Conservation (phyloP, 2,329 filamentous ascomycete species). For the Cladosporium sp. region DNA sequence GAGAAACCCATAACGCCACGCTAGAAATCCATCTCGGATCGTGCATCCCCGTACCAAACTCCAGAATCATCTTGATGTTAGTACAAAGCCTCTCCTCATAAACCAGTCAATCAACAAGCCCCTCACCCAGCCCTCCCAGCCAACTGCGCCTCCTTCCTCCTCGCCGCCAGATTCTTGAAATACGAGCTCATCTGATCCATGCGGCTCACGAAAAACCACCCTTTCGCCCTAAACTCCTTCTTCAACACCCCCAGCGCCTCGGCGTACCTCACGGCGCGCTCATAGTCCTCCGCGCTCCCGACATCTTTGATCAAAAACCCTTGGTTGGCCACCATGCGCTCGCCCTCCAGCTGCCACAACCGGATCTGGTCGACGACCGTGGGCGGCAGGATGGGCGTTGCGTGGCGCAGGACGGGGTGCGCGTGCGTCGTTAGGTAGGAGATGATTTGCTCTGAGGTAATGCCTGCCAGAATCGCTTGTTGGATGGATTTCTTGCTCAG, state of each 20-base stretch:
- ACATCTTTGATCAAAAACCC: conserved; percentile 94
- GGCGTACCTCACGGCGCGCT: conserved; percentile 68
- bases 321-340: conserved; percentile 78
- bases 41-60: neutral
- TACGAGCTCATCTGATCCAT: conserved; percentile 85
- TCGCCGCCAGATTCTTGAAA: conserved; percentile 55
- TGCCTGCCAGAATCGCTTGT: conserved; percentile 80
- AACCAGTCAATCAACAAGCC: neutral
- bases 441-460: conserved; percentile 93
- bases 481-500: conserved; percentile 86
- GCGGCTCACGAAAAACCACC: conserved; percentile 87
- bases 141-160: conserved; percentile 22
- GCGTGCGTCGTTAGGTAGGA: conserved; percentile 88
- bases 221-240: conserved; percentile 76
- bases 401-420: conserved; percentile 85
- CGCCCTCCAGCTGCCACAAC: conserved; percentile 95
- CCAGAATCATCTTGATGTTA: neutral
- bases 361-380: conserved; percentile 97
- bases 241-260: conserved; percentile 85
- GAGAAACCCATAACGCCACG: conserved; percentile 4
- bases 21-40: neutral
- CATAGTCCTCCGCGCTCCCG: conserved; percentile 58
- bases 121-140: neutral
- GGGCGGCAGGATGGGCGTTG: conserved; percentile 76
- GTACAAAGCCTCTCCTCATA: neutral